Conservation (phyloP, 371 early-diverging fungal genomes). For the Batrachochytrium dendrobatidis region DNA sequence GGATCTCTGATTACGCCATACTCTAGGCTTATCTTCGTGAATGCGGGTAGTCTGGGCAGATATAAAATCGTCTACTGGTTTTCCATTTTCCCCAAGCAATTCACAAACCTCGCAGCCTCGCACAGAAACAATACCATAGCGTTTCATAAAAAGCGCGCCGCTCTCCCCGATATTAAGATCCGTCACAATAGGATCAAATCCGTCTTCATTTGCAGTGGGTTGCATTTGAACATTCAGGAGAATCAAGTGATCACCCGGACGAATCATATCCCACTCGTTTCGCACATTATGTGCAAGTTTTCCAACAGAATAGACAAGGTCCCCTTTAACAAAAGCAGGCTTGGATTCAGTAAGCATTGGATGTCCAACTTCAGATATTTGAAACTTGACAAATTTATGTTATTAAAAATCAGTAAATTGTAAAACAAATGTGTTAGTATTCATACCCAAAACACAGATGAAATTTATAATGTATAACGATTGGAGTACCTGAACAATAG, state of each 20-base stretch:
- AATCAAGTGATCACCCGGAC: slow-evolving; percentile 75
- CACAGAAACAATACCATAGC: slow-evolving; percentile 68
- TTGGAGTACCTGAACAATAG: not conserved
- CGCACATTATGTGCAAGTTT: slow-evolving; percentile 61
- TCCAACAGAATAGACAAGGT: slow-evolving; percentile 56
- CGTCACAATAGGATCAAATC: not conserved
- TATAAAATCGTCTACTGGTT: slow-evolving; percentile 23
- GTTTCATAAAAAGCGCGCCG: slow-evolving; percentile 40
- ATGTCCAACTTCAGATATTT: slow-evolving; percentile 58
- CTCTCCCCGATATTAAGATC: not conserved
- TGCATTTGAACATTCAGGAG: slow-evolving; percentile 64
- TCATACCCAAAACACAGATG: not conserved
- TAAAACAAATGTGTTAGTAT: slow-evolving; percentile 3
- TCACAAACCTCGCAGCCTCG: slow-evolving; percentile 84
- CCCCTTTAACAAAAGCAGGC: slow-evolving; percentile 71
- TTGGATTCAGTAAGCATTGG: slow-evolving; percentile 68
- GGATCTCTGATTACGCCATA: slow-evolving; percentile 48
- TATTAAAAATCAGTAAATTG: not conserved
- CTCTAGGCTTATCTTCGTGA: slow-evolving; percentile 33
- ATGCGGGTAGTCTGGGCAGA: not conserved
- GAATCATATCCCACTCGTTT: slow-evolving; percentile 82
- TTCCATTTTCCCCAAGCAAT: slow-evolving; percentile 64
- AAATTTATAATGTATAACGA: too few species aligned
- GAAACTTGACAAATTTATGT: slow-evolving; percentile 25
- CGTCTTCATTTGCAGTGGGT: not conserved